These are phyloP conservation scores for Chaetomium fimeti DNA, from an alignment of 495 filamentous ascomycete species.

Conservation along the genomic window DNA sequence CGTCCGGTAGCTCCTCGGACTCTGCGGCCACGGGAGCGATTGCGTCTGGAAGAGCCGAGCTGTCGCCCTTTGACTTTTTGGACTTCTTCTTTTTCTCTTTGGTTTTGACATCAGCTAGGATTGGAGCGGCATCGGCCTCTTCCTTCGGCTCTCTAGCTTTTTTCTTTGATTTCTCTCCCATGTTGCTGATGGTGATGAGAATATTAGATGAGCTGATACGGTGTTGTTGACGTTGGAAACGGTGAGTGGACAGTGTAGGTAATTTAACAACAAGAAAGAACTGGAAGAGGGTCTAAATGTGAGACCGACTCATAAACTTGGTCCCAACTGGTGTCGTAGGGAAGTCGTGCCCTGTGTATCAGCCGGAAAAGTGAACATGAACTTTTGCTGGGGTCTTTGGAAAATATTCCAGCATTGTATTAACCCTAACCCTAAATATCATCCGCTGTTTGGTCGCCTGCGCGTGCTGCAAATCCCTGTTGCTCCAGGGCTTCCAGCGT, in stretches of 20 bases:
- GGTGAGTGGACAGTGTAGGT: neutral
- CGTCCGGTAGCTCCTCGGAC: neutral
- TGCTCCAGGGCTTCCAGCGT: neutral
- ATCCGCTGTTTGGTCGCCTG: no score
- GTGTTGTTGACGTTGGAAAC: neutral
- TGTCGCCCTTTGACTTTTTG: constrained; percentile 24
- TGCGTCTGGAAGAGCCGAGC: neutral
- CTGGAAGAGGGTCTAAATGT: no score
- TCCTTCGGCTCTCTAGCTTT: constrained; percentile 26
- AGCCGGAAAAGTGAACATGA: no score
- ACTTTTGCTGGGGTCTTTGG: no score
- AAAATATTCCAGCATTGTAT: no score
- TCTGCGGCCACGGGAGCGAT: constrained; percentile 10
- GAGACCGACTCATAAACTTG: no score
- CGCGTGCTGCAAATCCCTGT: neutral
- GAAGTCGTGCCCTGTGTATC: no score
- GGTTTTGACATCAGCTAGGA: neutral
- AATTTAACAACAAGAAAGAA: no score
- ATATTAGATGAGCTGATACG: neutral
- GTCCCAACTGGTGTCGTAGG: no score
- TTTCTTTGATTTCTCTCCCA: constrained; percentile 30
- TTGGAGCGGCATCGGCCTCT: neutral
- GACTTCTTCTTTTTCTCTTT: constrained; percentile 28
- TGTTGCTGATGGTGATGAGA: neutral
- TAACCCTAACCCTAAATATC: no score